Base-by-base conservation (phyloP, 2,329 filamentous ascomycete species). In the Bertia moriformis region DNA sequence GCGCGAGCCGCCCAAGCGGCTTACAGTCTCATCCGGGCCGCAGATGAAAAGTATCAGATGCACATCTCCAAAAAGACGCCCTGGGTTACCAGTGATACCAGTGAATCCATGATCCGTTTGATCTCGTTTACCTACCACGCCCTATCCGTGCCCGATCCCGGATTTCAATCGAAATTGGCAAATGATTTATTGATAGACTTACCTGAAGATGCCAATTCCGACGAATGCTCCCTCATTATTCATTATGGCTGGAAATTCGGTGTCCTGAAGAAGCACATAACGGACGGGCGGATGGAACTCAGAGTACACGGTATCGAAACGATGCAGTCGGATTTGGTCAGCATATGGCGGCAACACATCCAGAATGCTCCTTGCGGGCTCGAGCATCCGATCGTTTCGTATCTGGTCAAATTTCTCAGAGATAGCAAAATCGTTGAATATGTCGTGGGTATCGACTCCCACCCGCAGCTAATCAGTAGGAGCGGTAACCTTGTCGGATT, bases 401-500 rank as follows among this genome's bases (percentile, higher is more conserved):
- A 81, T 48, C 62, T 93, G 39, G 75, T 83, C 4, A 64, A 72
- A 18, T 80, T 83, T 45, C 63, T 96, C 22, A 65, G 80, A 14
- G 61, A 68, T 4, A 79, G 81, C 29, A 76, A 78, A 39, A 64
- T 96, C 18, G 73, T 93, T 18, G 76, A 87, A 42, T 96, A 95
- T 56, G 77, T 98, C 36, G 72, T 95, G 39, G 85, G 89, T 2
- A 78, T 89, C 13, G 87, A 87, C 41, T 95, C 89, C 20, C 91
- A 96, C 51, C 86, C 88, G 1, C 87, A 94, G 51, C 75, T 96
- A 39, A 91, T 93, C 15, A 68, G 71, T 24, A 77, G 87, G 47
- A 84, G 84, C 50, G 69, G 71, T 30, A 93, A 94, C 45, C 83
- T 96, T 39, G 67, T 95, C 37, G 84, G 84, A 1, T 96, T 96